Evolutionary conservation across 1,139 yeast genomes (phyloP).

Genomic region (Zygoascus sp.): DNA sequence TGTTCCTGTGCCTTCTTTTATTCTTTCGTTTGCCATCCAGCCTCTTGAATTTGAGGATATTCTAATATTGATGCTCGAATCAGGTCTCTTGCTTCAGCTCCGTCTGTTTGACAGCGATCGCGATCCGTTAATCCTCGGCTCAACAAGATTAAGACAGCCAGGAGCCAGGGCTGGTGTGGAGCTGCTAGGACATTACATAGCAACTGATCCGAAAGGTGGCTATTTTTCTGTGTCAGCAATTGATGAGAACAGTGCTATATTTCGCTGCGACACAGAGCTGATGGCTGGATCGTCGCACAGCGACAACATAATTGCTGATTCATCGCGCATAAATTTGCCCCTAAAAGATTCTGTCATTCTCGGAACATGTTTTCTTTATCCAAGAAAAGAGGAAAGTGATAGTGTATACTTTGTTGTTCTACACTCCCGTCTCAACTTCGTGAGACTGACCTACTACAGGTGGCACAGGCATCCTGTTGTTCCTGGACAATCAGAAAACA

Average conservation of each 20-base stretch:
- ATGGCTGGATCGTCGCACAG: slow-evolving; percentile 5
- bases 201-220: slow-evolving; percentile 5
- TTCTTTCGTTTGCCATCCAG: not conserved
- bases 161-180: slow-evolving; percentile 8
- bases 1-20: slow-evolving; percentile 3
- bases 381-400: not conserved
- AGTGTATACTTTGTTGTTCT: not conserved
- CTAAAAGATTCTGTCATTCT: slow-evolving; percentile 3
- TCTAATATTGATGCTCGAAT: slow-evolving; percentile 1
- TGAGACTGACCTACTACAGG: slow-evolving; percentile 3
- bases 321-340: not conserved
- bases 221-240: slow-evolving; percentile 8
- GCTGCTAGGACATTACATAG: slow-evolving; percentile 5
- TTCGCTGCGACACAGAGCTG: not conserved
- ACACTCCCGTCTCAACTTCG: not conserved
- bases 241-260: not conserved
- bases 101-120: not conserved
- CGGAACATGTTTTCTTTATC: slow-evolving; percentile 4
- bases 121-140: slow-evolving; percentile 1
- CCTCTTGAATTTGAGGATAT: slow-evolving; percentile 9
- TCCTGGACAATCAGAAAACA: not conserved
- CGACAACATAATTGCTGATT: not conserved
- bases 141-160: not conserved
- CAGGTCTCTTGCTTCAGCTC: slow-evolving; percentile 9
- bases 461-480: not conserved